Base-by-base conservation (phyloP, 139 green algal genomes). In the Auxenochlorella pyrenoidosa region DNA sequence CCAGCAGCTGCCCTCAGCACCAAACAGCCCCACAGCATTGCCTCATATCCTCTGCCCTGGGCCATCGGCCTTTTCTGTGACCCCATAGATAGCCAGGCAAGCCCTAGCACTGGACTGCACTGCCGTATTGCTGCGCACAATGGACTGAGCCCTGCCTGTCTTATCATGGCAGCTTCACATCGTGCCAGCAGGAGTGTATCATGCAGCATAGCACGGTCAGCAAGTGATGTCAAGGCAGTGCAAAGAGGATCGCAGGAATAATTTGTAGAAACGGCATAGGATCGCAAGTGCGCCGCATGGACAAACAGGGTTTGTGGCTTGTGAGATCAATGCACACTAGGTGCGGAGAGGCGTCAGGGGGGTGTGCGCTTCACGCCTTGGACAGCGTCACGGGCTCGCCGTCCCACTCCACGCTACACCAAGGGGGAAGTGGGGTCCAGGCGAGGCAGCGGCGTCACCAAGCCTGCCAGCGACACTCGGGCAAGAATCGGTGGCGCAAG, bases 331-430 rank as follows among this genome's bases (percentile, higher is more conserved):
- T 28, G 60, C 10, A 68, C 60, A 68, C 5, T 12, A 68, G n/a
- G n/a, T n/a, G 47, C 8, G 47, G 47, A 71, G 28, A 71, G 63
- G 63, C 24, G 5, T 28, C n/a, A n/a, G n/a, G n/a, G n/a, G n/a
- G 34, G 10, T 15, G 34, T 34, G 54, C 40, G 72, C 72, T 79
- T 47, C 72, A 79, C 24, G 71, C 51, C 44, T 60, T 38, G 30
- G 38, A 22, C 34, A 90, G 77, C 21, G 85, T 85, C 54, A 93
- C 83, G 32, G 90, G 90, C 88, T 92, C 88, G 47, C 83, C 87
- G 34, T 95, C 91, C 94, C 96, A 98, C 70, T 95, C 79, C 38
- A 94, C 93, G 0, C 96, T 65, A 44, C 75, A 32, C 22, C 22
- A 30, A 66, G 75, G 28, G 75, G 28, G 30, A 19, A 41, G 12